phyloP scores from a whole-genome alignment of 2,329 filamentous ascomycete genomes.

The Diaporthe sp. region DNA sequence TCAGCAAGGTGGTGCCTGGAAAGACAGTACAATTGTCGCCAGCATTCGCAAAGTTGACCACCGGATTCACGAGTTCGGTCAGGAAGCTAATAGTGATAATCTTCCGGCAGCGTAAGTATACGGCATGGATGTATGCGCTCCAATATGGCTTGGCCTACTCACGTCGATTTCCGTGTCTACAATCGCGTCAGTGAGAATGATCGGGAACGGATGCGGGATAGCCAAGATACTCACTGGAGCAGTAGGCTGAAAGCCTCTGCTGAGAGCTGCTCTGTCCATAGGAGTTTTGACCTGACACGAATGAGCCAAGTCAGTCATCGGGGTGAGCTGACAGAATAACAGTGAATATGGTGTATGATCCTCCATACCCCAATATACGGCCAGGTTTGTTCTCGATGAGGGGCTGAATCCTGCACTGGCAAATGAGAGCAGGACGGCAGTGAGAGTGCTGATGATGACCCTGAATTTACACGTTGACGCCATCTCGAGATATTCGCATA shows the following conservation, averaged over 20 bases:
- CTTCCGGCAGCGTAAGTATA: conserved; percentile 43
- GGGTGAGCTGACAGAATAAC: not conserved
- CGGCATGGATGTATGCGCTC: too few species aligned
- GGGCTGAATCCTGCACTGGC: conserved; percentile 56
- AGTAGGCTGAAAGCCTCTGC: conserved; percentile 67
- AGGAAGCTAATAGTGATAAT: conserved; percentile 75
- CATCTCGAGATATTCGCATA: conserved; percentile 13
- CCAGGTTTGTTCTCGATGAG: conserved; percentile 63
- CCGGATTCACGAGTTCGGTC: conserved; percentile 62
- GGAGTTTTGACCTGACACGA: conserved; percentile 68
- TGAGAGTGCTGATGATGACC: not conserved
- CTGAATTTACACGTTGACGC: not conserved
- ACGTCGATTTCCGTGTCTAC: conserved; percentile 59
- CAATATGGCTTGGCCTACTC: conserved; percentile 35
- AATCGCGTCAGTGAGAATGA: not conserved
- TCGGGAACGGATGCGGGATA: not conserved
- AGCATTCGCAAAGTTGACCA: conserved; percentile 73
- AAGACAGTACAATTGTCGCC: conserved; percentile 71
- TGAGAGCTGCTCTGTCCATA: conserved; percentile 60
- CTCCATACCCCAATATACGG: conserved; percentile 72
- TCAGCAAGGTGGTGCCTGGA: conserved; percentile 64
- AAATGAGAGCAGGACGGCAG: conserved; percentile 39
- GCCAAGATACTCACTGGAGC: conserved; percentile 58
- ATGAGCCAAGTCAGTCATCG: not conserved
- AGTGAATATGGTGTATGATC: conserved; percentile 17